Base-by-base conservation (phyloP, 2,329 filamentous ascomycete genomes). In the Rutstroemia sp. region DNA sequence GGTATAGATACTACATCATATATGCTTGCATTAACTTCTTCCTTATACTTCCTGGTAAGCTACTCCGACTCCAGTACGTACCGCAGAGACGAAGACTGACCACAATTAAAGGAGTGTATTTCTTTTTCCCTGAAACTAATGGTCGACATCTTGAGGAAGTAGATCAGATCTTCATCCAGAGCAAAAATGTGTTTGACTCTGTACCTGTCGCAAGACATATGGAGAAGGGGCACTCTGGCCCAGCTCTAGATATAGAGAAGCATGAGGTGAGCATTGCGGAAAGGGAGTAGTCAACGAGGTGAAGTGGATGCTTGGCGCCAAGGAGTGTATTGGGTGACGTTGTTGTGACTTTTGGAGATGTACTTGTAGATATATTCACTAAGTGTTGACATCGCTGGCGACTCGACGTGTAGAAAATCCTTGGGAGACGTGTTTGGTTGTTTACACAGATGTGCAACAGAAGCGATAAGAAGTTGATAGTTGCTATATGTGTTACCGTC, bases 1-100 rank as follows among this genome's bases (percentile, higher is more conserved):
- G 72, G 10, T 79, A 82, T 71, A 73, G 81, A 63, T 86, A 82
- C 0, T 86, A 87, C 67, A 79, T 81, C 64, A 80, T 87, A 62
- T 87, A 87, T 64, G 83, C 83, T 19, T 61, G 58, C 14, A 61
- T 63, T 30, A 55, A 53, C 19, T 55, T 48, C 45, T 48, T 51
- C 19, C 30, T 53, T 16, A 52, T 53, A 47, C 25, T 56, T 21
- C 53, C 46, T 8, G 53, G 53, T 45, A 30, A 38, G 46, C n/a
- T 21, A 34, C 30, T 9, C 30, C 10, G 1, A 9, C 10, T 34
- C 10, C 30, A 34, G 30, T 34, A 34, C 10, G 8, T 12, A 34
- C 45, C n/a, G n/a, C 8, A 25, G 12, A 49, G 27, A 5, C 12
- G 30, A 42, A n/a, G 27, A 48, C 53, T 55, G 23, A 55, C 10